Conservation (phyloP, 495 filamentous ascomycete genomes). For the Hyphodiscus hymeniophilus region DNA sequence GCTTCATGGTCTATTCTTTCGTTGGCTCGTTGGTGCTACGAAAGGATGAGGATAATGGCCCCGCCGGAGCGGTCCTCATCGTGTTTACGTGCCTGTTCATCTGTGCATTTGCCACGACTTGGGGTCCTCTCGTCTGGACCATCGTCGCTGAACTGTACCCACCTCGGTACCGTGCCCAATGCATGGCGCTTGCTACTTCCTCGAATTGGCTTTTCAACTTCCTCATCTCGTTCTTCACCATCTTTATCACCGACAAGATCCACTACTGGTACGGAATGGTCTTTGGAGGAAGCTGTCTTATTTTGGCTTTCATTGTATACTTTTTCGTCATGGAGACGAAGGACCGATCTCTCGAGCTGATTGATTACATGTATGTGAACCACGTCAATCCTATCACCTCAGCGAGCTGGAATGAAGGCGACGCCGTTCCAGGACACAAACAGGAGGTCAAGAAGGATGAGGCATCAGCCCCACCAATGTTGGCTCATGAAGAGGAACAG, state of each 20-base stretch:
- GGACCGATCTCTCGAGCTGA: constrained; percentile 45
- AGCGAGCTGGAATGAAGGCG: constrained; percentile 42
- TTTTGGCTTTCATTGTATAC: constrained; percentile 65
- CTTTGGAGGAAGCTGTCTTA: constrained; percentile 65
- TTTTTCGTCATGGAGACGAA: constrained; percentile 60
- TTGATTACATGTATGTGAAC: constrained; percentile 70
- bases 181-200: constrained; percentile 64
- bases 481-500: constrained; percentile 11
- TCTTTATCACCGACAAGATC: constrained; percentile 67
- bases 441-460: constrained; percentile 11
- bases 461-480: background rate
- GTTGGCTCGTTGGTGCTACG: constrained; percentile 52
- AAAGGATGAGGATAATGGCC: constrained; percentile 35
- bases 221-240: constrained; percentile 72
- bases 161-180: constrained; percentile 58
- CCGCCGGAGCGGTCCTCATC: constrained; percentile 60
- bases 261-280: constrained; percentile 78
- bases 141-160: constrained; percentile 72
- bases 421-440: constrained; percentile 3
- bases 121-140: constrained; percentile 76
- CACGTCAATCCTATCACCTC: constrained; percentile 60
- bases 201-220: constrained; percentile 76
- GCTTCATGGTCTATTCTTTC: constrained; percentile 54
- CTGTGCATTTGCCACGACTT: constrained; percentile 52
- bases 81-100: constrained; percentile 70